phyloP scores from a whole-genome alignment of 1,139 yeast species.

The Blastobotrys ciferrii region DNA sequence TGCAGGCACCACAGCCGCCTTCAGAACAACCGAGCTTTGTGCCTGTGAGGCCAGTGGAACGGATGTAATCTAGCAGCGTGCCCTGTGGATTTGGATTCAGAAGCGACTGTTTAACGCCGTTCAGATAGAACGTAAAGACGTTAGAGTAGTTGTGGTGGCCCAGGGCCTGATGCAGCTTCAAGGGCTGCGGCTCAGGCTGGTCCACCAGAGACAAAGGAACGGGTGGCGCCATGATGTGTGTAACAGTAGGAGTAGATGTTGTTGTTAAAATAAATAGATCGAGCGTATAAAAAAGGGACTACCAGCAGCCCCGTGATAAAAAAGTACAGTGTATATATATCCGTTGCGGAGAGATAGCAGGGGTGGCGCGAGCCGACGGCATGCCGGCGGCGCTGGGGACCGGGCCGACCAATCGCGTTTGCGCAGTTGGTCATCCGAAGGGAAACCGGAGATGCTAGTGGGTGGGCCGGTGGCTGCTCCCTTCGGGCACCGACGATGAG shows the following conservation, averaged over 20 bases:
- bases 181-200: conserved; percentile 8
- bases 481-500: background rate
- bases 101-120: conserved; percentile 39
- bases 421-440: background rate
- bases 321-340: background rate
- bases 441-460: background rate
- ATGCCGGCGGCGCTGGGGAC: background rate
- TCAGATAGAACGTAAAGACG: conserved; percentile 39
- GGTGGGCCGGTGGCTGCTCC: background rate
- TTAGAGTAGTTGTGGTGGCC: conserved; percentile 18
- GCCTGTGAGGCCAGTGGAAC: conserved; percentile 41
- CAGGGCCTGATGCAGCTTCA: conserved; percentile 16
- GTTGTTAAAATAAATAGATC: background rate
- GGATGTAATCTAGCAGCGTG: conserved; percentile 43
- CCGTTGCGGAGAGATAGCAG: background rate
- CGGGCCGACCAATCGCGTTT: background rate
- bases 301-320: background rate
- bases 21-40: conserved; percentile 49
- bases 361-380: background rate
- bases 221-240: conserved; percentile 13
- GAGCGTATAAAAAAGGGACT: no score
- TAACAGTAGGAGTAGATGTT: background rate
- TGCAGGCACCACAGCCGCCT: conserved; percentile 51
- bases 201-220: conserved; percentile 6
- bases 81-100: conserved; percentile 44